Conservation (phyloP, 2,329 filamentous ascomycete genomes). For the Talaromyces amestolkiae region DNA sequence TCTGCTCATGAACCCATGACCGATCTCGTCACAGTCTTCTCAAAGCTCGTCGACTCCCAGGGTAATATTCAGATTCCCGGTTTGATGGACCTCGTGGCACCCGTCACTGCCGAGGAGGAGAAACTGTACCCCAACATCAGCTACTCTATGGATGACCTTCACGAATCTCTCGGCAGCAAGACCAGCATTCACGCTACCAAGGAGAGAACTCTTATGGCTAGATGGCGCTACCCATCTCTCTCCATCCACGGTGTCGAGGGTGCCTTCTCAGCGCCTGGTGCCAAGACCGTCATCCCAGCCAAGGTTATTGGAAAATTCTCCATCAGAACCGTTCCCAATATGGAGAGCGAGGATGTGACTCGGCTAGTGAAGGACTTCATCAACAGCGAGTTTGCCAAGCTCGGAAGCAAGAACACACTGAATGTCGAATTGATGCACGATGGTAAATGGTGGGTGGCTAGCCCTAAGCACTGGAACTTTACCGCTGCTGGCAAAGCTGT, state of each 20-base stretch:
- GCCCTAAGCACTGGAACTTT: conserved; percentile 99
- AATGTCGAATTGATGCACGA: conserved; percentile 80
- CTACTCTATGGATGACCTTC: conserved; percentile 94
- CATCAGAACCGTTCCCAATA: conserved; percentile 94
- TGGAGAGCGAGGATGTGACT: conserved; percentile 91
- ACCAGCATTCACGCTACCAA: conserved; percentile 86
- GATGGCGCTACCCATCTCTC: conserved; percentile 92
- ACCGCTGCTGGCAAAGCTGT: conserved; percentile 91
- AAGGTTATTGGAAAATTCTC: conserved; percentile 99
- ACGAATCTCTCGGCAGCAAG: conserved; percentile 85
- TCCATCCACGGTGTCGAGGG: conserved; percentile 94
- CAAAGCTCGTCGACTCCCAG: conserved; percentile 78
- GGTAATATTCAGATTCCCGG: conserved; percentile 95
- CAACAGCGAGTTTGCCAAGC: conserved; percentile 77
- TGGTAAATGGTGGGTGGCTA: conserved; percentile 98
- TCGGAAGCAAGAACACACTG: conserved; percentile 88
- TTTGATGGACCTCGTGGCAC: conserved; percentile 87
- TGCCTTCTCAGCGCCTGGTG: conserved; percentile 86
- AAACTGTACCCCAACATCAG: conserved; percentile 83
- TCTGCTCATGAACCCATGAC: conserved; percentile 99
- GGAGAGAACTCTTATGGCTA: conserved; percentile 88
- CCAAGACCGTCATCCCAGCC: conserved; percentile 97
- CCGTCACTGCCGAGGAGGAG: conserved; percentile 81
- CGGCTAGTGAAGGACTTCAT: conserved; percentile 79
- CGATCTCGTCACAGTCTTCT: conserved; percentile 79